Percentiles rank a stretch among this genome's conserved stretches.
phyloP scores from a whole-genome alignment of 148 eudicot genomes.

The Camellia japonica region DNA sequence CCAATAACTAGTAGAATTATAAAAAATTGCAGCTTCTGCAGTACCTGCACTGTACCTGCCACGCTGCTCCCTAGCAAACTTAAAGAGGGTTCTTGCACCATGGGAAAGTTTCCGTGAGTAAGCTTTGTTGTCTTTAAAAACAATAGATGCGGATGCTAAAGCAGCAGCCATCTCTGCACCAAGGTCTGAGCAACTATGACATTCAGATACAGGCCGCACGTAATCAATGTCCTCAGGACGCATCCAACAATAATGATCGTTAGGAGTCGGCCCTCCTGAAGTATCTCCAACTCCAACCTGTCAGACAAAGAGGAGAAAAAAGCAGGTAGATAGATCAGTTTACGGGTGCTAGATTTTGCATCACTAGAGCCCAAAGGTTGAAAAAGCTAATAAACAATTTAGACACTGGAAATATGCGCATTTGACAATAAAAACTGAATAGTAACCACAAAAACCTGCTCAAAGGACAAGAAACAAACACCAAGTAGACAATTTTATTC shows the following conservation, averaged over 20 bases:
- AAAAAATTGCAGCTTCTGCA: slow-evolving; percentile 60
- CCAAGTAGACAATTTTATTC: not conserved
- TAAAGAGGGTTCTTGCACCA: slow-evolving; percentile 71
- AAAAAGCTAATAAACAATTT: not conserved
- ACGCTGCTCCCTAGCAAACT: slow-evolving; percentile 66
- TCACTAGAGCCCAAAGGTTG: not conserved
- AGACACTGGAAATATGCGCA: not conserved
- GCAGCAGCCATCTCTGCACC: slow-evolving; percentile 94
- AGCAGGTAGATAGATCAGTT: not conserved
- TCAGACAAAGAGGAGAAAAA: slow-evolving; percentile 12
- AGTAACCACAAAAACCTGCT: not conserved
- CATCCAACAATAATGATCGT: slow-evolving; percentile 93
- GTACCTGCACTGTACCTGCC: slow-evolving; percentile 69
- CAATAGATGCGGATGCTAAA: slow-evolving; percentile 86
- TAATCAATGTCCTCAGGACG: slow-evolving; percentile 92
- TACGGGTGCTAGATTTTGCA: not conserved
- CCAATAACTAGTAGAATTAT: slow-evolving; percentile 81
- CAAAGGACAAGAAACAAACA: not conserved
- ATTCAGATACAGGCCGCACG: slow-evolving; percentile 50
- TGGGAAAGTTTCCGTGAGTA: slow-evolving; percentile 86
- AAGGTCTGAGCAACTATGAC: slow-evolving; percentile 74
- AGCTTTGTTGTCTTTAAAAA: slow-evolving; percentile 82
- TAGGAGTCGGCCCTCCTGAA: slow-evolving; percentile 61
- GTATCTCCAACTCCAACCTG: slow-evolving; percentile 86
- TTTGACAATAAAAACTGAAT: not conserved